phyloP scores from a whole-genome alignment of 2,329 filamentous ascomycete species.

The Arthrobotrys iridis region DNA sequence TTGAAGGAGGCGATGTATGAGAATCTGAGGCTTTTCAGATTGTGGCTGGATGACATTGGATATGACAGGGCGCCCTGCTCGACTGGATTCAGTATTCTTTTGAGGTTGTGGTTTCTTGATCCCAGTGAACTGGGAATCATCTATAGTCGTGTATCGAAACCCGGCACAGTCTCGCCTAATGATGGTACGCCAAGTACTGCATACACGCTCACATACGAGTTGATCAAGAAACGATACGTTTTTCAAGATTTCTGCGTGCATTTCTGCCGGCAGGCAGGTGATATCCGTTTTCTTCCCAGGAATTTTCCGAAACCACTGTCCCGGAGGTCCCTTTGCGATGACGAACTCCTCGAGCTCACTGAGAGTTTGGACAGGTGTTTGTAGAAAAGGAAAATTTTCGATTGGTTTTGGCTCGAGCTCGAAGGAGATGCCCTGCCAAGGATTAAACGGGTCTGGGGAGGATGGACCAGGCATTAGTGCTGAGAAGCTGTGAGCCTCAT shows the following conservation, averaged over 20 bases:
- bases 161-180: conserved; percentile 37
- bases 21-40: conserved; percentile 10
- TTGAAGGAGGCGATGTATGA: conserved; percentile 47
- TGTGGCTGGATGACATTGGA: background rate
- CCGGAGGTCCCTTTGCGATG: conserved; percentile 22
- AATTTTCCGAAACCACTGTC: conserved; percentile 42
- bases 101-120: conserved; percentile 1
- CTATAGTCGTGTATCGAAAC: conserved; percentile 39
- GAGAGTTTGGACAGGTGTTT: background rate
- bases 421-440: background rate
- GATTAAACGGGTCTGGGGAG: too few relatives aligned
- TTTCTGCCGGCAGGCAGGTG: conserved; percentile 38
- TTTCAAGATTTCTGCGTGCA: conserved; percentile 35
- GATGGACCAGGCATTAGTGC: too few relatives aligned
- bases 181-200: conserved; percentile 45
- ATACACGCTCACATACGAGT: conserved; percentile 39
- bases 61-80: background rate
- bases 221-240: conserved; percentile 34
- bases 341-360: conserved; percentile 22
- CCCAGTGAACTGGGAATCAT: conserved; percentile 24
- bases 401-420: conserved; percentile 13
- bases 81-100: background rate
- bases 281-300: conserved; percentile 22
- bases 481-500: too few relatives aligned
- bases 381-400: conserved; percentile 3